Evolutionary conservation across 1,284 basidiomycete species (phyloP).

Genomic region (Volvariella surrecta): DNA sequence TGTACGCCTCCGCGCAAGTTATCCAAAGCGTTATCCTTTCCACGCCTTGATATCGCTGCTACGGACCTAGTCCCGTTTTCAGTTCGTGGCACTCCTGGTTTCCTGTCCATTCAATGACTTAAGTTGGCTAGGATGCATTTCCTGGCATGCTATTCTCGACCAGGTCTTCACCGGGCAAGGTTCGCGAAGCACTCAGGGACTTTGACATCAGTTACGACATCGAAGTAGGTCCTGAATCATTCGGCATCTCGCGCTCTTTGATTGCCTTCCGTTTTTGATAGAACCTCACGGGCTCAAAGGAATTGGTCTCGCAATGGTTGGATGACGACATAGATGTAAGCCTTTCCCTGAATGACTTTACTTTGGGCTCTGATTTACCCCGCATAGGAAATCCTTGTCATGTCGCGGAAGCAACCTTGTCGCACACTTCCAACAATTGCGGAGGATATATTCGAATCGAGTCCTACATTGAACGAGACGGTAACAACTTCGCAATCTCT

Average conservation of each 20-base stretch:
- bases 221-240: conserved; percentile 24
- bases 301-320: background rate
- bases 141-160: conserved; percentile 13
- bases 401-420: background rate
- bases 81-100: conserved; percentile 12
- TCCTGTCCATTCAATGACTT: background rate
- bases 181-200: background rate
- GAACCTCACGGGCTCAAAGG: background rate
- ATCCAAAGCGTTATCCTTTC: conserved; percentile 3
- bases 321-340: background rate
- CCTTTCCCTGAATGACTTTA: background rate
- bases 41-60: conserved; percentile 21
- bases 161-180: background rate
- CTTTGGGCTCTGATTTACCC: background rate
- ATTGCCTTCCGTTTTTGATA: background rate
- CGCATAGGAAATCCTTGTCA: background rate
- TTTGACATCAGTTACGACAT: conserved; percentile 29
- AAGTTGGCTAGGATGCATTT: conserved; percentile 20
- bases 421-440: background rate
- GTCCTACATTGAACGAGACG: too few species aligned
- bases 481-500: too few species aligned
- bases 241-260: too few species aligned
- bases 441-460: background rate
- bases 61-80: conserved; percentile 23
- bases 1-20: background rate